Percentiles rank a stretch among this genome's conserved stretches.
These are phyloP conservation scores for Daldinia childiae DNA, from an alignment of 495 filamentous ascomycete genomes.

Conservation along the genomic window DNA sequence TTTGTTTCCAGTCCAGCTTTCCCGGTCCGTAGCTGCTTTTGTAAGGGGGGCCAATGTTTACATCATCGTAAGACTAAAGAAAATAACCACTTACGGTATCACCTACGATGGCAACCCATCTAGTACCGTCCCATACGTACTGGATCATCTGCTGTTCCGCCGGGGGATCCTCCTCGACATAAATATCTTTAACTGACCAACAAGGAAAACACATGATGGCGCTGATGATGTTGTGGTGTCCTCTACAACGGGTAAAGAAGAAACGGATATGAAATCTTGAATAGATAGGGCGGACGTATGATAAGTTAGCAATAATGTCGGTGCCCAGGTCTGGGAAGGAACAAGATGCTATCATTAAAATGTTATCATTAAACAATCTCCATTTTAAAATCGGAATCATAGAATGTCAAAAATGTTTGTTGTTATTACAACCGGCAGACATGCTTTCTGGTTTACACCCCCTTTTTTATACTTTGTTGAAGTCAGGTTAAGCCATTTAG, in stretches of 20 bases:
- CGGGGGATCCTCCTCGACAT: conserved; percentile 49
- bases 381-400: not conserved
- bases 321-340: conserved; percentile 4
- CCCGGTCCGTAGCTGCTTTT: not conserved
- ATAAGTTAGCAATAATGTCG: not conserved
- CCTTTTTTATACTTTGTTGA: not conserved
- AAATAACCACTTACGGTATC: conserved; percentile 29
- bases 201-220: conserved; percentile 55
- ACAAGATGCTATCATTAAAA: not conserved
- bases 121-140: conserved; percentile 49
- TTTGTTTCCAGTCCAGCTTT: not conserved
- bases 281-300: not conserved
- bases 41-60: not conserved
- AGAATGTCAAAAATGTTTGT: not conserved
- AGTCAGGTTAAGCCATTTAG: not conserved
- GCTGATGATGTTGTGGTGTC: not conserved
- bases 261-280: not conserved
- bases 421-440: not conserved
- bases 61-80: not conserved
- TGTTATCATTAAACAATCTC: not conserved
- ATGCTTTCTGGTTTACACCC: not conserved
- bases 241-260: not conserved
- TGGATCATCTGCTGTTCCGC: conserved; percentile 30
- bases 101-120: conserved; percentile 40
- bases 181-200: conserved; percentile 53